Base-by-base conservation (phyloP, 1,284 basidiomycete genomes). In the Rhodotorula sp. region DNA sequence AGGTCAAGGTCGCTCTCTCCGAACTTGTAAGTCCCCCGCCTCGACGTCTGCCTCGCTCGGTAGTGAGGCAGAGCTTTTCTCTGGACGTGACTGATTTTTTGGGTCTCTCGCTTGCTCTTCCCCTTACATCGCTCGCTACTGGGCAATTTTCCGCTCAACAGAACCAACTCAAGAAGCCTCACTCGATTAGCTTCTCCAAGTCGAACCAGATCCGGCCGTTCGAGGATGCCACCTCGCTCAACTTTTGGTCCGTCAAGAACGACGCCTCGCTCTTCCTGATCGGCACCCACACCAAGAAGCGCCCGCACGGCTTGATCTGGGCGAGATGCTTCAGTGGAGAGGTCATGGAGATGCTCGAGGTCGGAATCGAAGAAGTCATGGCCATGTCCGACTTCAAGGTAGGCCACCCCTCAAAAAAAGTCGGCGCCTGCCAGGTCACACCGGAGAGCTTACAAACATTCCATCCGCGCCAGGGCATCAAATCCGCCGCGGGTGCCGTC, bases 221-320 rank as follows among this genome's bases (percentile, higher is more conserved):
- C 80, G 95, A 97, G 78, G 87, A 93, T 72, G 61, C 76, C 23
- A 81, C 87, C 5, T 90, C 92, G 2, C 84, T 99, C 68, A 93
- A 93, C 77, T 99, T 99, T 82, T 99, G 94, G 91, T 84, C 89
- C 1, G 79, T 84, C 50, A 99, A 99, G 84, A 99, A 99, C 83
- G 97, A 99, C 78, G 94, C 95, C 2, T 89, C 88, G 6, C 84
- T 99, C 78, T 97, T 98, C 79, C 83, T 97, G 19, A 85, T 98
- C 56, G 95, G 93, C 2, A 90, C 95, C 79, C 92, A 90, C 79
- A 92, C 89, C 62, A 99, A 99, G 84, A 99, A 99, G 82, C 84
- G 95, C 65, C 95, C 95, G 21, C 86, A 98, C 79, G 90, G 92
- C 66, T 81, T 99, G 68, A 89, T 90, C 4, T 89, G 97, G 78